A percentile compares a stretch with the other conserved stretches of the same genome.
phyloP scores from a whole-genome alignment of 108 stramenopile genomes.

The Fistulifera solaris region DNA sequence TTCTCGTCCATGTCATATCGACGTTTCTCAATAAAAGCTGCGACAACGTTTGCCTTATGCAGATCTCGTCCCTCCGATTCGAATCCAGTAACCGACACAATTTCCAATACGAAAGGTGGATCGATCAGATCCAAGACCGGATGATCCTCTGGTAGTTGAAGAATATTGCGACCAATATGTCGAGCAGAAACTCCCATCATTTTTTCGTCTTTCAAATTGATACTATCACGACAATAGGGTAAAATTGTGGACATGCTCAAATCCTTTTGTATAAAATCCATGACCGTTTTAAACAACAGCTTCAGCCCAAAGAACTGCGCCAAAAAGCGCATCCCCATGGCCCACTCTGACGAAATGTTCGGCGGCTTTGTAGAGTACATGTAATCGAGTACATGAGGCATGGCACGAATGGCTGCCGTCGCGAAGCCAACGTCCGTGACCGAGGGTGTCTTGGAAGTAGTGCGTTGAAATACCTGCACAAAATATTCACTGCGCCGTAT shows the following conservation, averaged over 20 bases:
- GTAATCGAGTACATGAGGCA: conserved; percentile 32
- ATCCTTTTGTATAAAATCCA: conserved; percentile 30
- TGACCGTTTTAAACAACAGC: conserved; percentile 21
- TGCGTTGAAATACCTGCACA: conserved; percentile 23
- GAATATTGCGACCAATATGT: background rate
- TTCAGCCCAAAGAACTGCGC: conserved; percentile 30
- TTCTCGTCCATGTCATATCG: background rate
- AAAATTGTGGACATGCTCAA: conserved; percentile 23
- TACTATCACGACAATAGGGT: conserved; percentile 16
- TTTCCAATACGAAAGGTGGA: conserved; percentile 4
- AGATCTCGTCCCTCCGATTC: conserved; percentile 2
- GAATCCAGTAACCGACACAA: background rate
- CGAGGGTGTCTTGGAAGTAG: background rate
- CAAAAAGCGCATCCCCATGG: conserved; percentile 28
- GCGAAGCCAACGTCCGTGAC: conserved; percentile 11
- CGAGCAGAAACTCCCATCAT: background rate
- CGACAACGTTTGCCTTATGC: conserved; percentile 1
- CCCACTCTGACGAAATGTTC: conserved; percentile 15
- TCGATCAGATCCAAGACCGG: background rate
- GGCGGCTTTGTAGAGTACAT: conserved; percentile 25
- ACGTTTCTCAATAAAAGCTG: conserved; percentile 1
- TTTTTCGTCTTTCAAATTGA: conserved; percentile 4
- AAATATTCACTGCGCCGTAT: conserved; percentile 29
- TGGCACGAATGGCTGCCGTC: conserved; percentile 14
- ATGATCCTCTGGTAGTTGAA: background rate